Evolutionary conservation across 2,329 filamentous ascomycete species (phyloP).

Genomic region (Tolypocladium endophyticum): DNA sequence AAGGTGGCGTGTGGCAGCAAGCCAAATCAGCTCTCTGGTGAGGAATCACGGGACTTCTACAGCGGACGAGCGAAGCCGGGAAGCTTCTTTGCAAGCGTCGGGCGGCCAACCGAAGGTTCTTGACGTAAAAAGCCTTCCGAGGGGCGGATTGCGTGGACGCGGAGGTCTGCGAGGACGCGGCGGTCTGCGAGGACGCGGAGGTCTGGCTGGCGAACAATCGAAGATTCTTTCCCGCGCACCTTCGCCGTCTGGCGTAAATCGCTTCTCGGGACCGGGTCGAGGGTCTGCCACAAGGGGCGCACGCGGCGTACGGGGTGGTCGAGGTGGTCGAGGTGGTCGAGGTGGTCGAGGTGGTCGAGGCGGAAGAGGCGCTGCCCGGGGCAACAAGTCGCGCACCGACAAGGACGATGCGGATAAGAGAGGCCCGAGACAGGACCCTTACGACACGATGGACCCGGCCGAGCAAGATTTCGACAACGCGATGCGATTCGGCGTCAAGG

Average conservation of each 20-base stretch:
- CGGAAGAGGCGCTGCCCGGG: constrained; percentile 7
- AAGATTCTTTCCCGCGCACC: neutral
- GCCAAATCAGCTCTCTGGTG: constrained; percentile 21
- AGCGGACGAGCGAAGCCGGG: neutral
- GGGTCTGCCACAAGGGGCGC: constrained; percentile 5
- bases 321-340: neutral
- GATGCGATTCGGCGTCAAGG: constrained; percentile 22
- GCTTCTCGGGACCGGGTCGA: constrained; percentile 7
- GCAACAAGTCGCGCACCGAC: constrained; percentile 8
- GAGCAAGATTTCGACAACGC: constrained; percentile 23
- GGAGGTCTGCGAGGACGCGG: constrained; percentile 13
- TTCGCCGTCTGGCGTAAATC: constrained; percentile 5
- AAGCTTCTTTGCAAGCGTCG: neutral
- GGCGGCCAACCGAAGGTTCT: constrained; percentile 22
- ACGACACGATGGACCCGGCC: constrained; percentile 17
- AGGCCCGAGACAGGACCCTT: constrained; percentile 12
- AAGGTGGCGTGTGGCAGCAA: constrained; percentile 22
- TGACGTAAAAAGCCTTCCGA: constrained; percentile 26
- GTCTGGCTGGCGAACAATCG: neutral
- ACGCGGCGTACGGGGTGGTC: constrained; percentile 3
- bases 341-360: constrained; percentile 2
- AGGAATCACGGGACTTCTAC: constrained; percentile 8
- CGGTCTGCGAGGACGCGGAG: constrained; percentile 2
- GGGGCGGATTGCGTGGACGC: constrained; percentile 15
- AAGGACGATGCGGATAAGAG: constrained; percentile 14